Percentiles rank a stretch among this genome's conserved stretches.
phyloP scores from a whole-genome alignment of 176 grass and related monocot genomes.

The Typha latifolia region DNA sequence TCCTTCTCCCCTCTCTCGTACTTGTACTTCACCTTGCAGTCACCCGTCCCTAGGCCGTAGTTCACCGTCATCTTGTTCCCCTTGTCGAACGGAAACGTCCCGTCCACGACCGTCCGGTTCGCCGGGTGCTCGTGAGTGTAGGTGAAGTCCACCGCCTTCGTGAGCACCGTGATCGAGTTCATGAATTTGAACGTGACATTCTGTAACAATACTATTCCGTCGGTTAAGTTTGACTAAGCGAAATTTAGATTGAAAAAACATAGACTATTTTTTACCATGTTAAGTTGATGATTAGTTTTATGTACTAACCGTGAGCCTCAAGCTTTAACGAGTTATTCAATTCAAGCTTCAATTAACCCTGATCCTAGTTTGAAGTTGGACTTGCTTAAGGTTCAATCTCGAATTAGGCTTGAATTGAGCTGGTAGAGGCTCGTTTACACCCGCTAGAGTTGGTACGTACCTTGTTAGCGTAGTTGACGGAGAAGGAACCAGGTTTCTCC shows the following conservation, averaged over 20 bases:
- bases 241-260: background rate
- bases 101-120: background rate
- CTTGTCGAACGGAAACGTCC: background rate
- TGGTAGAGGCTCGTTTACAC: no score
- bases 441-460: background rate
- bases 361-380: no score
- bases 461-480: background rate
- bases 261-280: background rate
- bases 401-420: no score
- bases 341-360: no score
- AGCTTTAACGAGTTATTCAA: no score
- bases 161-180: background rate
- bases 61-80: background rate
- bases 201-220: no score
- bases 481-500: conserved; percentile 9
- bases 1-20: background rate
- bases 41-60: background rate
- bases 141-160: background rate
- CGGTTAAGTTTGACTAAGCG: no score
- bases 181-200: conserved; percentile 9
- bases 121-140: background rate
- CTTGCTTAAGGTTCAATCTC: no score
- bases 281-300: background rate
- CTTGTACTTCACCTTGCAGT: conserved; percentile 4
- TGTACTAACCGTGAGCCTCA: background rate